Evolutionary conservation across 257 asterid species (phyloP), one percentile per base, ranked within the genome.

Genomic region (Cruciata laevipes): DNA sequence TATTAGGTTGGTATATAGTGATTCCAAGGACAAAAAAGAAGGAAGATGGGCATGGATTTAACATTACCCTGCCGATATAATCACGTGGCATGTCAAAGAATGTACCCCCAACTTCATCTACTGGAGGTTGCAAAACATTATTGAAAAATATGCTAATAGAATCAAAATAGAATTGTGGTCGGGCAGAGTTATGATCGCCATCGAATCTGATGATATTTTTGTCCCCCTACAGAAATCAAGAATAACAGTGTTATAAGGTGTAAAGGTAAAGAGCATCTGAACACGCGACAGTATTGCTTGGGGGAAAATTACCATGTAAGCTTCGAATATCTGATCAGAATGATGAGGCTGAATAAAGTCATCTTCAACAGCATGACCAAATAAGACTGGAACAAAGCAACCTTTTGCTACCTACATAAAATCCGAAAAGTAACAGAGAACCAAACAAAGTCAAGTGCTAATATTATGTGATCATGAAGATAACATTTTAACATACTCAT

Each of bases 291-390:
- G n/a, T 27, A 27, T 27, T 27, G 30, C 1, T 35, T 6, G 12
- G 40, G 32, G 21, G 67, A 69, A 44, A 68, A 37, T 76, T 86
- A 92, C 98, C 91, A 80, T 83, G 80, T 89, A 92, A 65, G 89
- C 93, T 38, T 87, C 89, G 72, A 72, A 86, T 66, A 92, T 79
- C 31, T 86, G 86, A 77, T 92, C 98, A 69, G 98, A 89, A 71
- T 92, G 98, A 84, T 87, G 97, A 71, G 98, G 98, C 60, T 78
- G 89, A 75, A 92, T 89, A 83, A 92, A 92, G 78, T 92, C 97
- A 66, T 92, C 98, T 2, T 87, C 98, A 52, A 76, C 78, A 33
- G 88, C 97, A 77, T 92, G 98, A 70, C 98, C 97, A 69, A 92
- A 83, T 32, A 92, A 75, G 73, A 78, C 97, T 0, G 98, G 98